Evolutionary conservation across 2,329 filamentous ascomycete species (phyloP), one percentile per base, ranked within the genome.

Genomic region (Endothia cerciana): DNA sequence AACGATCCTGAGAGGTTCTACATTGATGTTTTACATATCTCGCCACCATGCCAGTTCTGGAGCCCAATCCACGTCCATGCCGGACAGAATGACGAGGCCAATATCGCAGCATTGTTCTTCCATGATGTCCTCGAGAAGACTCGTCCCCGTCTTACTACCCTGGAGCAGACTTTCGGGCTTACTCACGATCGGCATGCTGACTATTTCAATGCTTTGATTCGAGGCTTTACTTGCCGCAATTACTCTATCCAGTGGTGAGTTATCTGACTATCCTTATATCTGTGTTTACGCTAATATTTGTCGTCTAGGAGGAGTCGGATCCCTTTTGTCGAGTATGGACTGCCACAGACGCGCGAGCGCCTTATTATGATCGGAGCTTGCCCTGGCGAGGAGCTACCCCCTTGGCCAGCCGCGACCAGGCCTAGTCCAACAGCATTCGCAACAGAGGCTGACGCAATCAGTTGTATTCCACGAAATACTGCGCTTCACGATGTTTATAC

Each of bases 101-200:
- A 96, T 69, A 87, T 85, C 0, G 87, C 87, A 1, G 82, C 82
- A 0, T 72, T 89, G 0, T 85, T 83, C 0, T 86, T 85, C 60
- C 76, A 80, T 0, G 75, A 83, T 2, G 74, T 93, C 0, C 77
- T 94, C 0, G 76, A 83, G 5, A 83, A 84, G 41, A 74, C 84
- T 0, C 84, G 82, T 0, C 91, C 92, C 0, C 82, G 92, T 0
- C 72, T 95, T 0, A 84, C 91, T 1, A 96, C 92, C 0, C 79
- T 96, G 0, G 93, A 97, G 71, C 90, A 97, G 72, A 94, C 92
- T 0, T 88, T 86, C 62, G 92, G 91, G 0, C 82, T 96, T 0
- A 74, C 84, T 0, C 79, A 82, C 22, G 76, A 82, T 0, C 75
- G 79, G 0, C 87, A 89, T 60, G 74, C 77, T 10, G 75, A 78